Conservation (phyloP, 1,284 basidiomycete species). For the Microbotryum intermedium region DNA sequence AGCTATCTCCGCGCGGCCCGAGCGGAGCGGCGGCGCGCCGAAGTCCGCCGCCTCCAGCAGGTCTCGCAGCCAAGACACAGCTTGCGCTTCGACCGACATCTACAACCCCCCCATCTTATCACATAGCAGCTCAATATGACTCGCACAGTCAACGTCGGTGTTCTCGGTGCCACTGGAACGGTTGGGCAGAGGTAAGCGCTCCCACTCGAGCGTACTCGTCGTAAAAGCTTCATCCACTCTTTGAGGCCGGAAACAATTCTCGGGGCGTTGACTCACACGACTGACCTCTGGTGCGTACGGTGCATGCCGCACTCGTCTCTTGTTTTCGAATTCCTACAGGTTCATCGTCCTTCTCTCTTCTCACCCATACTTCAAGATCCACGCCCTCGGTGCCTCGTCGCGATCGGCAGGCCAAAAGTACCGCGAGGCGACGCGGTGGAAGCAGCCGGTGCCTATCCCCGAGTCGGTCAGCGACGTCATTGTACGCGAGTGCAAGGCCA, state of each 20-base stretch:
- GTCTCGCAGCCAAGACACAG: too few species aligned
- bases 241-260: not conserved
- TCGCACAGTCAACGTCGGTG: constrained; percentile 63
- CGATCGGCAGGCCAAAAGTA: constrained; percentile 84
- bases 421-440: constrained; percentile 74
- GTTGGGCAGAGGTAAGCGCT: constrained; percentile 64
- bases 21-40: too few species aligned
- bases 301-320: constrained; percentile 1
- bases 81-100: too few species aligned
- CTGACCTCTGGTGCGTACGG: too few species aligned
- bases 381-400: constrained; percentile 79
- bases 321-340: constrained; percentile 37
- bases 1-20: too few species aligned
- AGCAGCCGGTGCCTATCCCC: constrained; percentile 75
- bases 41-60: too few species aligned
- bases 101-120: too few species aligned
- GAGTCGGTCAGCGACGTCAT: constrained; percentile 55
- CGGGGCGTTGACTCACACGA: too few species aligned
- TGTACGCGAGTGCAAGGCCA: constrained; percentile 70
- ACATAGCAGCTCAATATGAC: too few species aligned
- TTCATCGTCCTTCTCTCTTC: constrained; percentile 81
- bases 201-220: not conserved
- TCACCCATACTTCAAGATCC: constrained; percentile 86
- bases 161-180: constrained; percentile 89
- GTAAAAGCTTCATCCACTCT: not conserved